Evolutionary conservation across 805 yeast species (phyloP).

Genomic region (Kregervanrija pseudodelftensis): DNA sequence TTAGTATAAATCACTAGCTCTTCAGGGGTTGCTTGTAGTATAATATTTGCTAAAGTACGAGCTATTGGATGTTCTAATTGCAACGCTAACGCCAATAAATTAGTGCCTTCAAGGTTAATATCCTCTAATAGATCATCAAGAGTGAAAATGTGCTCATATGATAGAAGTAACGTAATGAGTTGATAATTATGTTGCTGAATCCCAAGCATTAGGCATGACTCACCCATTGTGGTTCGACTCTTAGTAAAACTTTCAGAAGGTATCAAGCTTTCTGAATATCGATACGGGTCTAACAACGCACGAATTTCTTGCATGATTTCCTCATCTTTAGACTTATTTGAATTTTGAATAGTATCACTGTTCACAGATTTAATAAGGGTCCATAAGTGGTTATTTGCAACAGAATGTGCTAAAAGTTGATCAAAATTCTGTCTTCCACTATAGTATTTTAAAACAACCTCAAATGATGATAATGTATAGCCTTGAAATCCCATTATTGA

Average conservation of each 20-base stretch:
- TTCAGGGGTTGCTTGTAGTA: conserved; percentile 32
- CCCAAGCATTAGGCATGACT: conserved; percentile 63
- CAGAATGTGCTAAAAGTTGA: conserved; percentile 34
- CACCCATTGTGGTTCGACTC: conserved; percentile 50
- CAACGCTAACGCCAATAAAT: conserved; percentile 57
- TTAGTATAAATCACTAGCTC: conserved; percentile 48
- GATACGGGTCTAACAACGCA: conserved; percentile 10
- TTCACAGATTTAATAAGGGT: conserved; percentile 32
- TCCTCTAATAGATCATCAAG: conserved; percentile 66
- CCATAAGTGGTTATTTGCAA: conserved; percentile 49
- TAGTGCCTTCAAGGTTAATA: conserved; percentile 43
- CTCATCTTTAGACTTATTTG: conserved; percentile 17
- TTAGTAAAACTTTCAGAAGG: conserved; percentile 22
- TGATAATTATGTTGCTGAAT: conserved; percentile 39
- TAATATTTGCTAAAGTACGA: conserved; percentile 35
- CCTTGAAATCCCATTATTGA: conserved; percentile 55
- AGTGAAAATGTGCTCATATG: conserved; percentile 43
- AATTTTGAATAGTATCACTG: conserved; percentile 15
- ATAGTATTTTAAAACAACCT: conserved; percentile 72
- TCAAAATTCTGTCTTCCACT: conserved; percentile 30
- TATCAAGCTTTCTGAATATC: conserved; percentile 6
- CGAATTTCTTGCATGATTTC: conserved; percentile 8
- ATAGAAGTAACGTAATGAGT: conserved; percentile 40
- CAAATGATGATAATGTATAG: conserved; percentile 76
- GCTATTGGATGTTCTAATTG: conserved; percentile 36